phyloP scores from a whole-genome alignment of 2,329 filamentous ascomycete genomes.

The Ramularia endophylla region DNA sequence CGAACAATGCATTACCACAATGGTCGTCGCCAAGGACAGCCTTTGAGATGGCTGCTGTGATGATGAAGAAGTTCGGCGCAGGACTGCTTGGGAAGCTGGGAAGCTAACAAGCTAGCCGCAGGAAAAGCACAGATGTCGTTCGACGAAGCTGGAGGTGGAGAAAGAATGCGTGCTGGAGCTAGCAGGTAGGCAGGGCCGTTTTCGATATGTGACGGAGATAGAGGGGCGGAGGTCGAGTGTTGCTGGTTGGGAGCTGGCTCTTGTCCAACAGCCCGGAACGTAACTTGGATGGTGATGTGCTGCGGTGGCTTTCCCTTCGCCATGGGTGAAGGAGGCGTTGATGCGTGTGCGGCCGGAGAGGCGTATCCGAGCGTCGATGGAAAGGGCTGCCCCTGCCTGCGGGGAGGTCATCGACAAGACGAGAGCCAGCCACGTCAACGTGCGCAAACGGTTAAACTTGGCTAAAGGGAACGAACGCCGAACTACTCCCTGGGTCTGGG shows the following conservation, averaged over 20 bases:
- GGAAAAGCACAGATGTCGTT: neutral
- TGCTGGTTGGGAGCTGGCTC: neutral
- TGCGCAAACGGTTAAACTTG: no score
- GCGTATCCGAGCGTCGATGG: neutral
- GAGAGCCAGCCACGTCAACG: no score
- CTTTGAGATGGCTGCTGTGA: neutral
- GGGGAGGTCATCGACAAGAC: no score
- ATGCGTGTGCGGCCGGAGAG: neutral
- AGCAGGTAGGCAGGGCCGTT: neutral
- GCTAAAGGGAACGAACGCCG: no score
- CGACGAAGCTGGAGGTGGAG: neutral
- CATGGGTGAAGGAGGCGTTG: neutral
- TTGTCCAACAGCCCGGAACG: no score
- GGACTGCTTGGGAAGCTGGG: neutral
- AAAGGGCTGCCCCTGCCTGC: no score
- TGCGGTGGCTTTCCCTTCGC: no score
- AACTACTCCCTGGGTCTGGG: no score
- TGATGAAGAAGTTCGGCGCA: slow-evolving; percentile 1
- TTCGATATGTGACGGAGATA: neutral
- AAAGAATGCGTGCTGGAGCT: neutral
- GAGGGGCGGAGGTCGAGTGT: slow-evolving; percentile 1
- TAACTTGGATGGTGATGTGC: no score
- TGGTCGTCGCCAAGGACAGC: no score
- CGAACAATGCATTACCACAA: no score
- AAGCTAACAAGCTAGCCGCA: neutral